Conservation (phyloP, 2,329 filamentous ascomycete species). For the Daldinia sp. region DNA sequence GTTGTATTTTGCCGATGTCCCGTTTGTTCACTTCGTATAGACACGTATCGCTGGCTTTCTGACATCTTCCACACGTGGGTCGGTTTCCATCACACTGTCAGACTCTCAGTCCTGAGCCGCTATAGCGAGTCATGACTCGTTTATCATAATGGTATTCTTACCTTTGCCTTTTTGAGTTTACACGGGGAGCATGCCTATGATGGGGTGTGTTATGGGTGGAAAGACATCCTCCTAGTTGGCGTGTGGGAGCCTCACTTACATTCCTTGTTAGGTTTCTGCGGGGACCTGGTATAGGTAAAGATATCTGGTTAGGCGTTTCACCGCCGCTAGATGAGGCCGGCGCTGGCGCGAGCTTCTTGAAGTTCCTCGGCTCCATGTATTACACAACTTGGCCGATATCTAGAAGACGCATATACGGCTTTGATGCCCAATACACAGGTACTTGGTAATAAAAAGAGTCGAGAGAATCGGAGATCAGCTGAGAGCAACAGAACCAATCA, state of each 20-base stretch:
- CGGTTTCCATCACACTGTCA: constrained; percentile 31
- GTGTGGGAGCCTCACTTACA: constrained; percentile 19
- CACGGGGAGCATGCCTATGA: constrained; percentile 31
- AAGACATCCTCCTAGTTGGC: constrained; percentile 7
- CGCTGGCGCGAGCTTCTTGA: constrained; percentile 33
- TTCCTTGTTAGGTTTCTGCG: constrained; percentile 31
- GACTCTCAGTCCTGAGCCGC: constrained; percentile 5
- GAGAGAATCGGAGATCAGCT: constrained; percentile 3
- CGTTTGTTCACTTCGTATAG: constrained; percentile 33
- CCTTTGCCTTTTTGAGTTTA: constrained; percentile 33
- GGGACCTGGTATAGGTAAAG: constrained; percentile 12
- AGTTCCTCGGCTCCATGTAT: constrained; percentile 27
- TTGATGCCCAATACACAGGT: constrained; percentile 3
- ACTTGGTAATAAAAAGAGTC: neutral
- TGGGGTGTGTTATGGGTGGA: constrained; percentile 18
- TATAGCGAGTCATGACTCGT: neutral
- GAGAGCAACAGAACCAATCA: constrained; percentile 6
- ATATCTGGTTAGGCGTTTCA: constrained; percentile 7
- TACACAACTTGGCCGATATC: constrained; percentile 1
- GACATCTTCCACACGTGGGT: constrained; percentile 28
- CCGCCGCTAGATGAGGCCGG: constrained; percentile 7
- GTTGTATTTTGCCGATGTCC: constrained; percentile 27
- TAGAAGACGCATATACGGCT: neutral
- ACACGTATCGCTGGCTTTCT: constrained; percentile 25
- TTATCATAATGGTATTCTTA: neutral